Percentiles rank a stretch among this genome's conserved stretches.
Evolutionary conservation across 2,329 filamentous ascomycete species (phyloP).

Genomic region (Colletotrichum tabaci): DNA sequence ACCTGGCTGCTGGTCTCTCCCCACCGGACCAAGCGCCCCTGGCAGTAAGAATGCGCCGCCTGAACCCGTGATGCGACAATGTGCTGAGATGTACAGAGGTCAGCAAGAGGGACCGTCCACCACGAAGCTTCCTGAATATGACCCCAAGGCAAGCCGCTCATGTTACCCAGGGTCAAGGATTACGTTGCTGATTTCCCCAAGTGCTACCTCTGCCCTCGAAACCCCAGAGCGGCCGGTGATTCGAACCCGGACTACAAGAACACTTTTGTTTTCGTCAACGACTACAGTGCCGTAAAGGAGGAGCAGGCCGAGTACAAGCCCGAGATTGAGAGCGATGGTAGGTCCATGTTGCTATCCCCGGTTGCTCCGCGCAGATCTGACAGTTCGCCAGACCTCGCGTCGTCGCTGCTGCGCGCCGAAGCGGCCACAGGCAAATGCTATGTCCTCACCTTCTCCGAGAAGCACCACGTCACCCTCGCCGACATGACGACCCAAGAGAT

Average conservation of each 20-base stretch:
- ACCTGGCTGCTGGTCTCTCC: constrained; percentile 96
- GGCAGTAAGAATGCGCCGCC: constrained; percentile 80
- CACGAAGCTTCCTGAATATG: constrained; percentile 82
- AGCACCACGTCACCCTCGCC: constrained; percentile 92
- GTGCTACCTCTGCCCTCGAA: constrained; percentile 96
- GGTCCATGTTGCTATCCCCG: neutral
- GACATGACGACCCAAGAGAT: constrained; percentile 87
- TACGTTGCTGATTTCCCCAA: constrained; percentile 52
- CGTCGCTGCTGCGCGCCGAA: constrained; percentile 84
- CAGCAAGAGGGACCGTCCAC: constrained; percentile 82
- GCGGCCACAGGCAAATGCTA: constrained; percentile 96
- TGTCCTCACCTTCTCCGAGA: constrained; percentile 93
- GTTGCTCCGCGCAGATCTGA: neutral
- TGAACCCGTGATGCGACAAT: constrained; percentile 13
- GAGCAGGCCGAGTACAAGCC: constrained; percentile 83
- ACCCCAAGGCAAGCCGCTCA: constrained; percentile 72
- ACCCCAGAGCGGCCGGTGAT: constrained; percentile 89
- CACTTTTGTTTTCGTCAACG: constrained; percentile 96
- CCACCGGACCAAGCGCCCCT: constrained; percentile 95
- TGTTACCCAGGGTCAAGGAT: neutral
- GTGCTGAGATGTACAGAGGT: constrained; percentile 66
- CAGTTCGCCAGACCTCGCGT: constrained; percentile 73
- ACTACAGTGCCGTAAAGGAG: constrained; percentile 97
- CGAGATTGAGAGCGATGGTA: constrained; percentile 56
- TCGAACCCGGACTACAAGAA: constrained; percentile 87